These are phyloP conservation scores for Pythium guiyangense DNA, from an alignment of 352 stramenopile genomes.

Conservation along the genomic window DNA sequence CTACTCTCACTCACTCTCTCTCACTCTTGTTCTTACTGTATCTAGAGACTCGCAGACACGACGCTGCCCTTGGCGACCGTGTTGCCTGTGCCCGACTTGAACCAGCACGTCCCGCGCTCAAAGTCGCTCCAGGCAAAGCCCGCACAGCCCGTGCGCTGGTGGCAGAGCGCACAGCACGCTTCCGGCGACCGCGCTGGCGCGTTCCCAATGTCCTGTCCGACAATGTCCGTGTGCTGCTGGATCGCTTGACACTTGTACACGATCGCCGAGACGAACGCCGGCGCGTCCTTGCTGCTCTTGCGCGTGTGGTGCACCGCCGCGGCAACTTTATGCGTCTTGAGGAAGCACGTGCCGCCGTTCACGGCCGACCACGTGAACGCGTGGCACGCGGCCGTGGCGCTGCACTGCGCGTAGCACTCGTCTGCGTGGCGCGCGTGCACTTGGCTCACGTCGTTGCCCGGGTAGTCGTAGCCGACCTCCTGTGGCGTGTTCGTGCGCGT, in stretches of 20 bases:
- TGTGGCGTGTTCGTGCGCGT: slow-evolving; percentile 19
- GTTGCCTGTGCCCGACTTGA: slow-evolving; percentile 20
- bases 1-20: too few species aligned
- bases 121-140: slow-evolving; percentile 29
- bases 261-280: slow-evolving; percentile 17
- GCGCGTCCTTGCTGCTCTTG: neutral
- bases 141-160: slow-evolving; percentile 16
- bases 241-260: slow-evolving; percentile 32
- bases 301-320: neutral
- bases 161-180: slow-evolving; percentile 29
- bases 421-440: slow-evolving; percentile 6
- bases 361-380: slow-evolving; percentile 19
- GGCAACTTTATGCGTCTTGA: slow-evolving; percentile 21
- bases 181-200: slow-evolving; percentile 17
- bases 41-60: slow-evolving; percentile 19
- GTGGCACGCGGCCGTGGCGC: slow-evolving; percentile 12
- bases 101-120: slow-evolving; percentile 31
- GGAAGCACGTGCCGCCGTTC: slow-evolving; percentile 17
- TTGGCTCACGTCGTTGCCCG: slow-evolving; percentile 20
- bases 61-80: slow-evolving; percentile 13
- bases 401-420: slow-evolving; percentile 21
- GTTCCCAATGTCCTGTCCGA: slow-evolving; percentile 18
- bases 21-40: neutral
- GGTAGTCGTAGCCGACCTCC: slow-evolving; percentile 23
- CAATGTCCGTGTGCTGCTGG: slow-evolving; percentile 17